Conservation (phyloP, 345 rosid genomes). For the Gossypium mustelinum region DNA sequence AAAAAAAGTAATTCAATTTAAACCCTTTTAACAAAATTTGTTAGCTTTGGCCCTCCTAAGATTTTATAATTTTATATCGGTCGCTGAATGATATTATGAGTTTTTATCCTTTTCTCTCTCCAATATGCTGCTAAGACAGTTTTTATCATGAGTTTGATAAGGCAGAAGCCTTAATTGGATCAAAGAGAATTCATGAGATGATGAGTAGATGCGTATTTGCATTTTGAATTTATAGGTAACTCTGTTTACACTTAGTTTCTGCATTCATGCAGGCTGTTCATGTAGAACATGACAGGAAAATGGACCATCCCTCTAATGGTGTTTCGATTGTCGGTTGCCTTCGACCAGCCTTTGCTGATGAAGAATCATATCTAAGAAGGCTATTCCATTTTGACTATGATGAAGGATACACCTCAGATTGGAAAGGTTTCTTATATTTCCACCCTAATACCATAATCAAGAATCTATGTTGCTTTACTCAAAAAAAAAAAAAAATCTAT, state of each 20-base stretch:
- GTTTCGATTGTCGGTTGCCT: constrained; percentile 83
- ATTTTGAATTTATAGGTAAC: not conserved
- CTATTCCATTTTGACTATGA: constrained; percentile 53
- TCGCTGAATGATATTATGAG: not conserved
- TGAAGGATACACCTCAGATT: constrained; percentile 48
- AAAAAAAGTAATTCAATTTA: too few relatives aligned
- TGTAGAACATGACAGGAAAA: constrained; percentile 50
- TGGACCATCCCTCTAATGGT: constrained; percentile 86
- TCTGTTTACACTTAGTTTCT: not conserved
- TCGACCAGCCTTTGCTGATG: constrained; percentile 74
- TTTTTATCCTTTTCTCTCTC: not conserved
- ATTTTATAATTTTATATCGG: too few relatives aligned
- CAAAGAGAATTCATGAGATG: not conserved
- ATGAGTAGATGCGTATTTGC: not conserved
- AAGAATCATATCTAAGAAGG: constrained; percentile 66
- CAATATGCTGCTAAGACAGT: not conserved
- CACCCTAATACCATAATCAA: not conserved
- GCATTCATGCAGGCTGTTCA: constrained; percentile 47
- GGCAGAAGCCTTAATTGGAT: not conserved
- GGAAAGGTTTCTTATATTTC: constrained; percentile 50
- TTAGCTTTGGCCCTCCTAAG: too few relatives aligned
- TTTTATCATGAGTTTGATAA: not conserved
- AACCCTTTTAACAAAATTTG: too few relatives aligned
- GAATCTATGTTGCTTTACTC: not conserved
- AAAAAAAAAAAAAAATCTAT: not conserved